Evolutionary conservation across 2,329 filamentous ascomycete species (phyloP), one percentile per base, ranked within the genome.

Genomic region (Coleophoma crateriformis): DNA sequence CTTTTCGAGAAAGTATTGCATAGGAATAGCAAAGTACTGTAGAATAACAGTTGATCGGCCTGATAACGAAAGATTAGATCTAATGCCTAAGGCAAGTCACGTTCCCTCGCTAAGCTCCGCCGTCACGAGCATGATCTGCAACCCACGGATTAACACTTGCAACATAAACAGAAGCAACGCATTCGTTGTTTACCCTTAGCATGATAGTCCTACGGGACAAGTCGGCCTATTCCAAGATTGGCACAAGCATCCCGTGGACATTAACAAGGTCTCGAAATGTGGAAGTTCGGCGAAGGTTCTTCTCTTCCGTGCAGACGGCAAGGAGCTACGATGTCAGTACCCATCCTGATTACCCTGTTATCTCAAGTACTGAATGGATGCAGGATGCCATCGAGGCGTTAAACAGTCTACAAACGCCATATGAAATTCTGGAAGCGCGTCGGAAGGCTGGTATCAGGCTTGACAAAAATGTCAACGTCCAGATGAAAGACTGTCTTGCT

Each of bases 381-480:
- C 57, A 95, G 90, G 90, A 94, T 66, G 94, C 92, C 44, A 84
- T 97, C 55, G 75, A 83, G 58, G 82, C 87, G 37, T 80, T 97
- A 63, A 97, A 97, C 68, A 87, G 88, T 41, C 82, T 97, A 46
- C 94, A 99, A 68, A 90, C 88, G 39, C 95, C 95, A 47, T 92
- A 86, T 64, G 81, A 86, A 45, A 79, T 90, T 46, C 79, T 96
- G 15, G 84, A 95, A 64, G 83, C 85, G 46, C 84, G 94, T 46
- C 79, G 83, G 48, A 88, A 88, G 65, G 86, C 85, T 15, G 87
- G 89, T 17, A 73, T 83, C 54, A 79, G 76, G 27, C 82, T 88
- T 61, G 87, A 94, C 67, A 75, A 81, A 52, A 74, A 76, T 49
- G 79, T 87, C 8, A 82, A 94, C 44, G 79, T 81, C 3, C 88